Base-by-base conservation (phyloP, 805 yeast genomes). In the Helenozyma baotianmanensis region DNA sequence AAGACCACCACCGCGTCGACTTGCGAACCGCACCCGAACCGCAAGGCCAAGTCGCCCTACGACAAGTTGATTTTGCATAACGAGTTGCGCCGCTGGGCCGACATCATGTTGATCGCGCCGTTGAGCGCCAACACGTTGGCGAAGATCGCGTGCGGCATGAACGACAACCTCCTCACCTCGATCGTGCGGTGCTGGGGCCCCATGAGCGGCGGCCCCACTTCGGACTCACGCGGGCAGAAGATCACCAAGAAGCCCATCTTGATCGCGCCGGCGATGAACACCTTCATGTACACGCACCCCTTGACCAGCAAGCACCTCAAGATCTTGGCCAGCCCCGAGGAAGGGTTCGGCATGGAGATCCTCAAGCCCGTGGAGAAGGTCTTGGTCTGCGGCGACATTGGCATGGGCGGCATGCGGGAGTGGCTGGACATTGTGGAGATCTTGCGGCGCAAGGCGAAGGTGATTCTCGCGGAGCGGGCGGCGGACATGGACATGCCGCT, bases 371-470 rank as follows among this genome's bases (percentile, higher is more conserved):
- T 67, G 8, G 73, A 67, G 33, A 67, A 67, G 43, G 70, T 67
- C 1, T 54, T 67, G 39, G 64, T 67, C 6, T 67, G 73, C 50
- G 73, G 73, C 5, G 73, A 67, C 41, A 67, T 67, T 29, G 73
- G 73, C 1, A 66, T 67, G 72, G 73, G 73, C 4, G 73, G 73
- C 6, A 67, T 67, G 73, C 48, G 72, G 32, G 73, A 67, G 49
- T 67, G 73, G 73, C 53, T 46, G 39, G 73, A 67, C 21, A 50
- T 66, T 16, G 73, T 67, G 15, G 72, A 67, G 37, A 64, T 62
- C 12, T 45, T 67, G 32, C 52, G 70, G 32, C 54, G 64, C 26
- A 54, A 58, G 32, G 58, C 65, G 28, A 48, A 40, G 27, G 35
- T 44, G 4, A 41, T 64, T 23, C 53, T 55, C 30, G 53, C 50